Percentiles rank a stretch among this genome's conserved stretches.
phyloP scores from a whole-genome alignment of 352 stramenopile species.

The Pythium dissimile region DNA sequence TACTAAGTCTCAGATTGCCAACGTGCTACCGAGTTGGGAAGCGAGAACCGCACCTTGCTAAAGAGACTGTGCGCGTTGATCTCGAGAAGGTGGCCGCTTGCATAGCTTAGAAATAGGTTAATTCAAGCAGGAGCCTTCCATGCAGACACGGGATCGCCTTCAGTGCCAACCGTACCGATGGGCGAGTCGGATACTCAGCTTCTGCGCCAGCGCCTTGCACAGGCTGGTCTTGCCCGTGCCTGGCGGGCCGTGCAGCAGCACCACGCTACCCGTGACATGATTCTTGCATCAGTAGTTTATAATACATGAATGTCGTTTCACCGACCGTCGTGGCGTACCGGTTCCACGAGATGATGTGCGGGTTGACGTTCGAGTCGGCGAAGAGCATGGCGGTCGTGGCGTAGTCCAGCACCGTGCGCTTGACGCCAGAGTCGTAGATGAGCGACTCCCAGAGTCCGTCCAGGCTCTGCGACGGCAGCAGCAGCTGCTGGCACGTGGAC shows the following conservation, averaged over 20 bases:
- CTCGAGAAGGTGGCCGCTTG: constrained; percentile 80
- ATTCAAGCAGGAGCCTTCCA: neutral
- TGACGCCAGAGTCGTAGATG: constrained; percentile 80
- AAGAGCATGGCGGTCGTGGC: constrained; percentile 90
- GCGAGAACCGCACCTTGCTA: constrained; percentile 47
- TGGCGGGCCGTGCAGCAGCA: constrained; percentile 90
- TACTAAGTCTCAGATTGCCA: neutral
- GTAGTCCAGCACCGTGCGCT: constrained; percentile 84
- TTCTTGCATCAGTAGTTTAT: too few relatives aligned
- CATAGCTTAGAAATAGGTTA: constrained; percentile 31
- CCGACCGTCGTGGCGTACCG: too few relatives aligned
- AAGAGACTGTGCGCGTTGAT: constrained; percentile 94
- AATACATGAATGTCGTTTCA: too few relatives aligned
- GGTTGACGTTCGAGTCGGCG: constrained; percentile 77
- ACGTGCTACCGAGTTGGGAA: neutral
- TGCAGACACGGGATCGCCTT: neutral
- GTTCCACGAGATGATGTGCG: constrained; percentile 91
- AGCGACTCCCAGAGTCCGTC: constrained; percentile 84
- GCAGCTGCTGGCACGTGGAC: constrained; percentile 72
- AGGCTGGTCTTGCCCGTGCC: constrained; percentile 93
- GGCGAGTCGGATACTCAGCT: constrained; percentile 86
- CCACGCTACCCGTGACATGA: constrained; percentile 45
- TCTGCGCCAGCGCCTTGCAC: constrained; percentile 90
- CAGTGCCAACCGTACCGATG: constrained; percentile 36
- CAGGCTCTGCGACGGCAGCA: constrained; percentile 61